Base-by-base conservation (phyloP, 164 flowering plant species). In the Berberis vulgaris region DNA sequence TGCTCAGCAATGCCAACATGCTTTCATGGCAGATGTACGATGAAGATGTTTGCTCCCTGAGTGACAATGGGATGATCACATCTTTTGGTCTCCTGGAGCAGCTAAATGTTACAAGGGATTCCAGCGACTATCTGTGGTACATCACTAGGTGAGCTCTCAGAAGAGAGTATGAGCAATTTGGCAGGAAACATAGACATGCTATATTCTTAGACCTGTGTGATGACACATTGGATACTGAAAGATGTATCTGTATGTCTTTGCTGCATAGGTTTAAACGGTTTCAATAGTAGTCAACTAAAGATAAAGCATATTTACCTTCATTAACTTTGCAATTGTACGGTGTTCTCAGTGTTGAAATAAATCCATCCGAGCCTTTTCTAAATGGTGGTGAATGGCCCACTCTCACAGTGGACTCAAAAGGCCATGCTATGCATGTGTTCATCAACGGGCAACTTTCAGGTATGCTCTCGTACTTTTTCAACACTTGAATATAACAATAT, bases 81-180 rank as follows among this genome's bases (percentile, higher is more conserved):
- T 75, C 87, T 49, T 50, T 52, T 64, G 97, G 97, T 55, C 84
- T 95, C 57, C 57, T 95, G 75, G 99, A 95, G 66, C 99, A 95
- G 76, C 54, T 91, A 57, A 91, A 86, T 77, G 77, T 89, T 42
- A 95, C 99, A 10, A 81, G 96, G 73, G 99, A 95, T 71, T 61
- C 69, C 53, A 95, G 81, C 61, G 99, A 95, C 67, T 95, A 95
- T 67, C 77, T 95, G 50, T 91, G 98, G 99, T 95, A 95, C 82
- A 81, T 77, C 55, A 95, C 98, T 10, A 88, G 87, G 99, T 95
- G 65, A 79, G 83, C 26, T 26, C 26, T 26, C 26, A 26, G 26
- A 46, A 49, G 4, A 26, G 26, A 46, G 56, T 49, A 11, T 43
- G n/a, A 39, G 26, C 26, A 26, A 26, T 26, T 26, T 26, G 26